A percentile compares a stretch with the other conserved stretches of the same genome.
Conservation (phyloP, 768 basidiomycete genomes). For the Leccinum longicurvipes region DNA sequence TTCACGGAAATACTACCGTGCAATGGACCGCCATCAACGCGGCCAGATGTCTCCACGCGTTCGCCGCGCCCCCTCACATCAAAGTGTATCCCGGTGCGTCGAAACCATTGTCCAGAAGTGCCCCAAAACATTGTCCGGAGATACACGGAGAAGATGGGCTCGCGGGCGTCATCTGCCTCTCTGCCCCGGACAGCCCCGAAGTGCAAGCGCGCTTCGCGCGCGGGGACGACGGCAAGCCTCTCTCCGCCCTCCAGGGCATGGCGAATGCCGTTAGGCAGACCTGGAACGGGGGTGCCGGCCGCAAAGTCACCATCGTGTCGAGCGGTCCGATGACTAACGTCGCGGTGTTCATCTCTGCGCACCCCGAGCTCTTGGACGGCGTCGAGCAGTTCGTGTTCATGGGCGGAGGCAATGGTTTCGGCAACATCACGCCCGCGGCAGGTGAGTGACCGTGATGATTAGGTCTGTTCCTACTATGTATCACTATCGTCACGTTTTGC, state of each 20-base stretch:
- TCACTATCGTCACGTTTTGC: constrained; percentile 8
- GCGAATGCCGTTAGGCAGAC: constrained; percentile 46
- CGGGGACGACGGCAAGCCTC: constrained; percentile 37
- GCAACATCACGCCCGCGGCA: constrained; percentile 76
- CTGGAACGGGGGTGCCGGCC: constrained; percentile 58
- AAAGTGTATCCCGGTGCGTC: constrained; percentile 67
- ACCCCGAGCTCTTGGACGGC: constrained; percentile 50
- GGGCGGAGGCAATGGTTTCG: constrained; percentile 87
- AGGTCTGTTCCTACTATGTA: neutral
- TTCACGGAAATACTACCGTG: constrained; percentile 74
- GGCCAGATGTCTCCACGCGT: constrained; percentile 71
- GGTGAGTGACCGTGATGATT: constrained; percentile 33
- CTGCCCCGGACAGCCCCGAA: constrained; percentile 42
- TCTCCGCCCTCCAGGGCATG: constrained; percentile 70
- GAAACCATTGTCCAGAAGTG: constrained; percentile 59
- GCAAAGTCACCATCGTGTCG: constrained; percentile 67
- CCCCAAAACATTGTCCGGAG: constrained; percentile 61
- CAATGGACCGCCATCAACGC: constrained; percentile 69
- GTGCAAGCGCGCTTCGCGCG: constrained; percentile 50
- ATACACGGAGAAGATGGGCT: constrained; percentile 85
- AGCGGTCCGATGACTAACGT: constrained; percentile 86
- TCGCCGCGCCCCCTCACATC: constrained; percentile 56
- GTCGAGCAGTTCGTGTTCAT: constrained; percentile 63
- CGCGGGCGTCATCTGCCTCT: constrained; percentile 79
- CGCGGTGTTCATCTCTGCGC: constrained; percentile 58